Base-by-base conservation (phyloP, 139 green algal species). In the Tetratostichococcus sp. region DNA sequence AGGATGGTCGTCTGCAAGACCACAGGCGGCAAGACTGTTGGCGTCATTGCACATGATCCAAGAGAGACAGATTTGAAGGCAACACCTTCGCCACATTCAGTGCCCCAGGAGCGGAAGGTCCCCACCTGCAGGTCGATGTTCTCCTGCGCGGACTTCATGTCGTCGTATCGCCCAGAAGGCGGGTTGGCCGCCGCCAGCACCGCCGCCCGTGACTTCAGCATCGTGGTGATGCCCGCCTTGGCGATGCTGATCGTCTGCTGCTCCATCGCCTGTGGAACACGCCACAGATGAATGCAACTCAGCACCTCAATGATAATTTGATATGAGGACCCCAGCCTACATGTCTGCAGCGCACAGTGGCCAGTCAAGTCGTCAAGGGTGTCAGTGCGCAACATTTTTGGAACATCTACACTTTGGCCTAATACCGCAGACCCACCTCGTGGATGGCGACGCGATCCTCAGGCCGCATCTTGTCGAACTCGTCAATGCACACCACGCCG, bases 401-500 rank as follows among this genome's bases (percentile, higher is more conserved):
- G n/a, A n/a, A n/a, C n/a, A n/a, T n/a, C n/a, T n/a, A n/a, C n/a
- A n/a, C n/a, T n/a, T n/a, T n/a, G n/a, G 39, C 8, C 39, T 50
- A 6, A 50, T 11, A 50, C 8, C 39, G 39, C 39, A 50, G 39
- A 50, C 78, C 1, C 50, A 89, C 88, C 85, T 99, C 96, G 79
- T 99, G 95, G 81, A 99, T 99, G 68, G 95, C 95, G 31, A 98
- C 95, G 0, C 92, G 80, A 83, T 99, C 96, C 83, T 98, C 96
- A 0, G 92, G 84, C 35, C 96, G 81, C 96, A 99, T 99, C 88
- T 99, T 99, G 87, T 99, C 96, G 86, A 99, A 99, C 89, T 99
- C 96, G 69, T 99, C 96, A 74, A 99, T 99, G 89, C 96, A 99
- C 74, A 98, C 96, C 43, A 98, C 91, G 58, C 95, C 95, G 42